Base-by-base conservation (phyloP, 495 filamentous ascomycete genomes). In the Chaetomium tenue region DNA sequence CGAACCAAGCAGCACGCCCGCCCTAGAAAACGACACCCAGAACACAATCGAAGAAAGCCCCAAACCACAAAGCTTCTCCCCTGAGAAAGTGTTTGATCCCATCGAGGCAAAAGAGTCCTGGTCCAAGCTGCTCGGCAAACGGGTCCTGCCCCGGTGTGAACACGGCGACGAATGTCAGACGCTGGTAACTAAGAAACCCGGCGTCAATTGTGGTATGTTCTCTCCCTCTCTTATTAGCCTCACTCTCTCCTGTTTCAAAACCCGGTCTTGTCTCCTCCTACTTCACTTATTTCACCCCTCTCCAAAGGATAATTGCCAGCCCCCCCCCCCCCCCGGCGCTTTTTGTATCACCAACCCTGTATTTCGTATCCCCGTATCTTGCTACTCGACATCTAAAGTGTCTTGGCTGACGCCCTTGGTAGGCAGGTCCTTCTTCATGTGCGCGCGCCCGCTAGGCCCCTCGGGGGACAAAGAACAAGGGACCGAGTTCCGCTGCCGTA, bases 401-500 rank as follows among this genome's bases (percentile, higher is more conserved):
- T 48, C 55, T 23, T 28, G n/a, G 13, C 60, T 65, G 39, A 63
- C 42, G 5, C 51, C 30, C 9, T 33, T 16, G 40, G 46, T 28
- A 82, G 92, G 92, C 15, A 79, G 92, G 33, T 85, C 88, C 0
- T 97, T 97, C 77, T 97, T 90, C 85, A 89, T 93, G 62, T 97
- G 92, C 71, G 71, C 88, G 2, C 81, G 91, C 46, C 92, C 92
- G 16, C 71, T 96, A 13, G 92, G 92, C 0, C 92, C 92, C 1
- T 88, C 87, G 3, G 92, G 92, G 3, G 81, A 87, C 56, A 94
- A 93, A 67, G 91, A 96, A 72, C 86, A 78, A 51, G 88, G 88
- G 1, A 91, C 91, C 0, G 80, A 92, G 68, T 97, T 92, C 86
- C 86, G 91, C 3, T 97, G 92, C 73, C 74, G 79, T 2, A 96